phyloP scores from a whole-genome alignment of 2,329 filamentous ascomycete genomes.

The Pestalotiopsis sp. region DNA sequence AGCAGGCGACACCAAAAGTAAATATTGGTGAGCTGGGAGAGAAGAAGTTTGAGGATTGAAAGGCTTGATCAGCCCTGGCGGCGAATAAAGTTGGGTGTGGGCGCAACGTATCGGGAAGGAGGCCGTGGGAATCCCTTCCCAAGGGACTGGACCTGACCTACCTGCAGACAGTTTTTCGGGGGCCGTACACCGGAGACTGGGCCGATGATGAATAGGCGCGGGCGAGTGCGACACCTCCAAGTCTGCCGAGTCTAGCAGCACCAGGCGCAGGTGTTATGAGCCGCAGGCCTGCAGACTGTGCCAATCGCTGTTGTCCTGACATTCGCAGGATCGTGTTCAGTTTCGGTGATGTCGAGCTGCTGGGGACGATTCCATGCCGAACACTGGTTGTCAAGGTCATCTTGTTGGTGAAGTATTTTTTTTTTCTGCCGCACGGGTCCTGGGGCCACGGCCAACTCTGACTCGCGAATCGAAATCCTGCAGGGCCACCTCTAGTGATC shows the following conservation, averaged over 20 bases:
- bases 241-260: conserved; percentile 15
- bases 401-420: background rate
- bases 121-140: conserved; percentile 7
- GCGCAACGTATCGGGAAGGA: conserved; percentile 1
- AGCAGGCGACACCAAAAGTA: background rate
- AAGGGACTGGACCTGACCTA: background rate
- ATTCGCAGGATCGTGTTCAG: conserved; percentile 8
- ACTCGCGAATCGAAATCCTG: conserved; percentile 6
- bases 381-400: conserved; percentile 12
- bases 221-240: background rate
- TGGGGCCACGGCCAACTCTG: background rate
- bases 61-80: background rate
- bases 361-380: conserved; percentile 6
- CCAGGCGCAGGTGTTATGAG: background rate
- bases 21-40: background rate
- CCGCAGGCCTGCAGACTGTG: conserved; percentile 9
- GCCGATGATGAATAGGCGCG: conserved; percentile 8
- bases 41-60: background rate
- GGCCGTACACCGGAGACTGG: background rate
- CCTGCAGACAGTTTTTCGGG: conserved; percentile 10
- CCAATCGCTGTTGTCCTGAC: conserved; percentile 10
- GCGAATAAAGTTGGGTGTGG: conserved; percentile 5
- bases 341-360: background rate
- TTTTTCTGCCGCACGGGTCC: conserved; percentile 18
- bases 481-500: background rate